Base-by-base conservation (phyloP, 768 basidiomycete genomes). In the Tylopilus subfusipes region DNA sequence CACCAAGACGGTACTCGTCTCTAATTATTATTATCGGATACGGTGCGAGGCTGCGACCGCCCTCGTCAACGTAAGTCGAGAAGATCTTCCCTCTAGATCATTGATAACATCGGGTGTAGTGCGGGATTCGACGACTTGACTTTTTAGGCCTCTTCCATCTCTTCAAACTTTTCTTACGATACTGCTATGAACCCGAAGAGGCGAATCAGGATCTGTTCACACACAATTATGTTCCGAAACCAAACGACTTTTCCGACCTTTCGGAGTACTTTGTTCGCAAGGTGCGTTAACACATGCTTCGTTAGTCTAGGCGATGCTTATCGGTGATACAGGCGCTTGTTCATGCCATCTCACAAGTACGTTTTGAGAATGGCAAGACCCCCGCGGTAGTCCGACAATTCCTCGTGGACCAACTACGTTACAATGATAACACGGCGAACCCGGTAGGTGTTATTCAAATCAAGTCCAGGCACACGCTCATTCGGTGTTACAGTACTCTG, bases 201-300 rank as follows among this genome's bases (percentile, higher is more conserved):
- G 71, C 77, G 18, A 85, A 82, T 55, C 88, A 90, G 66, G 90
- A 94, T 65, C 76, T 94, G 7, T 95, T 96, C 69, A 77, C 77
- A 8, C 90, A 93, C 67, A 88, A 84, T 38, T 94, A 90, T 68
- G 90, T 95, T n/a, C 95, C 95, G 2, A 86, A 90, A 61, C 92
- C 95, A 16, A 98, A 98, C 66, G 88, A 97, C 62, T 98, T 98
- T 69, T 82, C 86, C 52, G 92, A 97, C 61, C 74, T 97, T 29
- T 73, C 93, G 0, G 92, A 97, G 61, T 98, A 98, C 68, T 95
- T 97, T 63, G 89, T 98, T 25, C 88, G 91, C 60, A 96, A 96
- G 83, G 96, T 90, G 55, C 50, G 43, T 56, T 49, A 16, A 29
- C 48, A 46, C 31, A 39, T 30, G 40, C 52, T 50, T 42, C 18